Evolutionary conservation across 2,329 filamentous ascomycete genomes (phyloP), one percentile per base, ranked within the genome.

Genomic region (Fusarium nelsonii): DNA sequence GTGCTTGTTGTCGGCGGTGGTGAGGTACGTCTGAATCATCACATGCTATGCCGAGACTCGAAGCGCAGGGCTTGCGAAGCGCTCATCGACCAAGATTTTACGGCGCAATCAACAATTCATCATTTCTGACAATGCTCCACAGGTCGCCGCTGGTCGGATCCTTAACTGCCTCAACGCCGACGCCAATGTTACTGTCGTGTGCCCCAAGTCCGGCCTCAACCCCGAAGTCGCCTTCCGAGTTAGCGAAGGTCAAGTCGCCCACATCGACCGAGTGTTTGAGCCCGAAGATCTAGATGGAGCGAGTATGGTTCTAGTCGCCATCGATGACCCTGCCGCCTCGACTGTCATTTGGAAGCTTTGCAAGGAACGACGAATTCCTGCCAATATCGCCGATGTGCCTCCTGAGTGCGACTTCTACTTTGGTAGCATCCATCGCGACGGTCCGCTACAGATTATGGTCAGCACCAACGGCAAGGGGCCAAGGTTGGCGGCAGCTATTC

Each of bases 391-490:
- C 71, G 96, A 99, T 78, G 96, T 99, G 5, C 96, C 96, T 0
- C 88, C 93, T 1, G 96, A 99, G 79, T 99, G 96, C 80, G 96
- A 99, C 77, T 99, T 99, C 78, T 99, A 97, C 84, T 99, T 99
- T 82, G 96, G 96, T 67, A 96, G 92, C 77, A 91, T 97, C 39
- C 93, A 99, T 81, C 91, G 96, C 51, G 96, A 99, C 78, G 96
- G 96, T 0, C 96, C 96, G 8, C 81, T 99, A 64, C 96, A 99
- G 83, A 91, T 99, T 75, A 99, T 99, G 96, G 95, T 99, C 73
- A 97, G 92, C 82, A 99, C 96, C 36, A 99, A 98, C 78, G 96
- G 96, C 53, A 97, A 97, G 78, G 96, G 96, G 0, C 96, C 96
- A 0, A 90, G 95, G 77, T 82, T 99, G 68, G 96, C 96, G 11